A percentile compares a stretch with the other conserved stretches of the same genome.
phyloP scores from a whole-genome alignment of 768 basidiomycete genomes.

The Tulasnella calospora region DNA sequence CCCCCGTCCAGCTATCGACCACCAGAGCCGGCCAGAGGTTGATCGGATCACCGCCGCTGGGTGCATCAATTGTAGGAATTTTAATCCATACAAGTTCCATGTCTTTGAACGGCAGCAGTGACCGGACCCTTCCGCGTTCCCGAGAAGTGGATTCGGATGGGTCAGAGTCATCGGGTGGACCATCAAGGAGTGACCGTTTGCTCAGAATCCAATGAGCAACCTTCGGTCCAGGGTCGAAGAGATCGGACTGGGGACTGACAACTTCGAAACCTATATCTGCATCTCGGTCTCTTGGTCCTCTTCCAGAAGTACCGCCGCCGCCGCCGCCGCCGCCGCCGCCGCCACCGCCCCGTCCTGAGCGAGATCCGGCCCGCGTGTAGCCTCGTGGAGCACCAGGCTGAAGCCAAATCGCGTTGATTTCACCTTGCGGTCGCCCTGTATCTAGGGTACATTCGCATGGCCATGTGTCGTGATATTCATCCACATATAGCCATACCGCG shows the following conservation, averaged over 20 bases:
- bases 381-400: neutral
- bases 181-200: neutral
- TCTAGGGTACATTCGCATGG: slow-evolving; percentile 13
- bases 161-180: neutral
- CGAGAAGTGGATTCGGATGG: neutral
- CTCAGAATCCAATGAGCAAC: neutral
- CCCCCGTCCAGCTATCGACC: neutral
- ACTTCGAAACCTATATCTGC: neutral
- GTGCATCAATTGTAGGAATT: neutral
- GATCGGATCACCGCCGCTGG: neutral
- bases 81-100: neutral
- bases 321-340: neutral
- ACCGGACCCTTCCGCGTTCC: neutral
- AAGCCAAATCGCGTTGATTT: slow-evolving; percentile 20
- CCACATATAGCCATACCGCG: slow-evolving; percentile 16
- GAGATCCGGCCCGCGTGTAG: neutral
- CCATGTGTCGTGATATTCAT: neutral
- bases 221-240: neutral
- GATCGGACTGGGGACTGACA: neutral
- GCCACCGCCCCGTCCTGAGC: neutral
- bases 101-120: neutral
- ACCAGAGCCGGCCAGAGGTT: neutral
- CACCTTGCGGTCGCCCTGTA: slow-evolving; percentile 2
- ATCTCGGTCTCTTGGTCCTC: neutral
- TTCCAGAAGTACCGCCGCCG: neutral